Conservation (phyloP, 2,329 filamentous ascomycete species). For the Venturia effusa region DNA sequence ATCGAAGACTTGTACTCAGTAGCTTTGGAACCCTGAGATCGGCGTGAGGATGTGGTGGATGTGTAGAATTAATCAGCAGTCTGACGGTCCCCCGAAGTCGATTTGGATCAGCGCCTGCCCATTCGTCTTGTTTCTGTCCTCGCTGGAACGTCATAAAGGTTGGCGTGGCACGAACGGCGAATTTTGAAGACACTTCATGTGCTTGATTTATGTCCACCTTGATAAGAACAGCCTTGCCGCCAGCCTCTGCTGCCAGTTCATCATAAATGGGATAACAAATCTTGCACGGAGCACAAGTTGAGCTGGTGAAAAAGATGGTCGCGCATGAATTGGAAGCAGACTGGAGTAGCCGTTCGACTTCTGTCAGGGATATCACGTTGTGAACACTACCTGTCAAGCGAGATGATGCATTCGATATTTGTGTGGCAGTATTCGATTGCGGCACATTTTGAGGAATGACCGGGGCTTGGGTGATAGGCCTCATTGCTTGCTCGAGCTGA, state of each 20-base stretch:
- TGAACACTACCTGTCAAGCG: conserved; percentile 41
- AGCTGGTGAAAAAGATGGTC: conserved; percentile 85
- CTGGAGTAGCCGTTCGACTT: conserved; percentile 50
- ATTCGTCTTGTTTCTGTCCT: conserved; percentile 65
- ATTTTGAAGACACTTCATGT: conserved; percentile 49
- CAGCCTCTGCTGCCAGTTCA: conserved; percentile 63
- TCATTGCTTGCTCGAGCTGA: conserved; percentile 56
- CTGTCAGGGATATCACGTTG: conserved; percentile 46
- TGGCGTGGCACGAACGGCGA: conserved; percentile 64
- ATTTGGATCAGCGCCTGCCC: conserved; percentile 64
- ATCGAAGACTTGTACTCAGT: conserved; percentile 49
- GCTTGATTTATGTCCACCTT: conserved; percentile 70
- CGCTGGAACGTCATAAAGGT: conserved; percentile 80
- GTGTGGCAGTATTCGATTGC: background rate
- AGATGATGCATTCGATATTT: conserved; percentile 12
- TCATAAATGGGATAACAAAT: conserved; percentile 73
- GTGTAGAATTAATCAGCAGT: conserved; percentile 63
- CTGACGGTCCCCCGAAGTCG: conserved; percentile 61
- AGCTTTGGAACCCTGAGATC: conserved; percentile 61
- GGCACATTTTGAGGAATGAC: conserved; percentile 26
- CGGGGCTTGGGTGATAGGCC: conserved; percentile 50
- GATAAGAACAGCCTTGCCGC: conserved; percentile 58
- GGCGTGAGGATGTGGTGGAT: conserved; percentile 65
- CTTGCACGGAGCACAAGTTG: conserved; percentile 78
- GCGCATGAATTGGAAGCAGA: conserved; percentile 57